These are phyloP conservation scores for Saussurea involucrata DNA, from an alignment of 129 eudicot species.

Conservation along the genomic window DNA sequence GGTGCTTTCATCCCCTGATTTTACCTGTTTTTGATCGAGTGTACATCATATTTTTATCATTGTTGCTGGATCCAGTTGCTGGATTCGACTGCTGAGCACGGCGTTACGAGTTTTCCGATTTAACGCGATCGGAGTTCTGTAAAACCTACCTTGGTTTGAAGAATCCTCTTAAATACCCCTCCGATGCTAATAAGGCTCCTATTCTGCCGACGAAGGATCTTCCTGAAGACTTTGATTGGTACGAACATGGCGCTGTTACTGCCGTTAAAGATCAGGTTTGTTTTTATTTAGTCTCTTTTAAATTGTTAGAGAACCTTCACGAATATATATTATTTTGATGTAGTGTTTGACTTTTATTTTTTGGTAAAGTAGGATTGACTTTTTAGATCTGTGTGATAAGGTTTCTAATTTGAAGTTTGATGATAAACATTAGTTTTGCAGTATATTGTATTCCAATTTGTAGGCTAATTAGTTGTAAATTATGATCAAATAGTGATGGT, in stretches of 20 bases:
- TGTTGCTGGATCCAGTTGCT: too few species aligned
- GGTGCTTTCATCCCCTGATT: too few species aligned
- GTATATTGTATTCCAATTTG: neutral
- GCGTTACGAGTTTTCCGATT: conserved; percentile 83
- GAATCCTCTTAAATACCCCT: conserved; percentile 38
- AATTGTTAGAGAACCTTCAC: neutral
- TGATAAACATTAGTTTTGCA: neutral
- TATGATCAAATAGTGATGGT: neutral
- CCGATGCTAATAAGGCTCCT: conserved; percentile 78
- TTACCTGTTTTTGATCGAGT: too few species aligned
- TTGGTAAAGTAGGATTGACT: neutral
- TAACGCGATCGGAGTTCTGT: conserved; percentile 75
- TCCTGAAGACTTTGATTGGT: conserved; percentile 83
- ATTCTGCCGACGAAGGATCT: conserved; percentile 70
- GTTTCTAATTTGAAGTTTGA: neutral
- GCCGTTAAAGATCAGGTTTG: conserved; percentile 83
- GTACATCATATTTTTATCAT: too few species aligned
- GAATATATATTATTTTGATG: neutral
- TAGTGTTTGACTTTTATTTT: neutral
- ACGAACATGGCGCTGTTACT: conserved; percentile 89
- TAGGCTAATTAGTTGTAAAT: neutral
- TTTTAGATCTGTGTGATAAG: neutral
- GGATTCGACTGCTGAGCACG: conserved; percentile 86
- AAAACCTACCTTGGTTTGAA: conserved; percentile 56
- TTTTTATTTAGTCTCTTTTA: neutral